Percentiles rank a stretch among this genome's conserved stretches.
phyloP scores from a whole-genome alignment of 148 eudicot genomes.

The Cornus controversa region DNA sequence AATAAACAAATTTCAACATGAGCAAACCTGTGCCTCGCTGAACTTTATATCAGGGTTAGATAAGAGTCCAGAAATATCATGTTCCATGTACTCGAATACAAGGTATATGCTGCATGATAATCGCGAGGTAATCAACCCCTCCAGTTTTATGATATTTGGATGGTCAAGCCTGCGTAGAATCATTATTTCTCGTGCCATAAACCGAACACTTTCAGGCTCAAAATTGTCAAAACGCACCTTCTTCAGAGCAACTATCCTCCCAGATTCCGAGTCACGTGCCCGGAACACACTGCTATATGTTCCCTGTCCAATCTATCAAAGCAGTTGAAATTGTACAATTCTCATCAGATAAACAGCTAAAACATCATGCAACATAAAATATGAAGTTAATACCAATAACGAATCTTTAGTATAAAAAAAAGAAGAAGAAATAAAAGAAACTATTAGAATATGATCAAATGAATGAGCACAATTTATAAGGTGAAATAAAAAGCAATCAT shows the following conservation, averaged over 20 bases:
- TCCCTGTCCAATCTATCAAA: conserved; percentile 77
- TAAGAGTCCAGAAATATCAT: conserved; percentile 77
- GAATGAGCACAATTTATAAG: background rate
- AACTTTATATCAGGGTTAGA: conserved; percentile 82
- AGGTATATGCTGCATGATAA: conserved; percentile 86
- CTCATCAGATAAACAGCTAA: background rate
- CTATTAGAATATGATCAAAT: background rate
- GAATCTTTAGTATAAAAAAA: background rate
- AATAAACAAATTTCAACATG: background rate
- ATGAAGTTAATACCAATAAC: background rate
- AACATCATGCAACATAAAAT: background rate
- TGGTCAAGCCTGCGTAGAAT: conserved; percentile 86
- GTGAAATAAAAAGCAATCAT: background rate
- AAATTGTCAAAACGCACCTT: conserved; percentile 88
- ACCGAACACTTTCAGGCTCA: conserved; percentile 91
- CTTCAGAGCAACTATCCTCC: conserved; percentile 86
- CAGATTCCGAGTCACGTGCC: conserved; percentile 66
- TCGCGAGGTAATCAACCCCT: conserved; percentile 74
- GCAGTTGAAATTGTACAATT: background rate
- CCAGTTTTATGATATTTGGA: conserved; percentile 85
- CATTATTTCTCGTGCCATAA: conserved; percentile 87
- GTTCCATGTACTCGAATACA: conserved; percentile 94
- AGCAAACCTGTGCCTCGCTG: conserved; percentile 74
- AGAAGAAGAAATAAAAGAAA: background rate
- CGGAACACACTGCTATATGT: conserved; percentile 89